Conservation (phyloP, 495 filamentous ascomycete species). For the Amphirosellinia nigrospora region DNA sequence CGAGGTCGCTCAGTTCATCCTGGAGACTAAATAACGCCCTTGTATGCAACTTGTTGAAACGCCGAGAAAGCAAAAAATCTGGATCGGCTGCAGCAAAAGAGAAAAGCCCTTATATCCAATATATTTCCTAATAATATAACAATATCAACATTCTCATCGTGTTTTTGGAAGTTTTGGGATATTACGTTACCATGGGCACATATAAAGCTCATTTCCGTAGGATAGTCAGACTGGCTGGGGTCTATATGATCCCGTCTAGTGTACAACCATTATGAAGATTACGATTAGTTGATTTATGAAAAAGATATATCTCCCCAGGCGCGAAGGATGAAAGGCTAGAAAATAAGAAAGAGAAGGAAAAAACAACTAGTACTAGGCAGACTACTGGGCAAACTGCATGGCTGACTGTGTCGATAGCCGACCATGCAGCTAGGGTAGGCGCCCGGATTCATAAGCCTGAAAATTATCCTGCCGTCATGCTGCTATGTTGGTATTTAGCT, state of each 20-base stretch:
- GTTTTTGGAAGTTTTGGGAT: background rate
- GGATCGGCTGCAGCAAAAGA: background rate
- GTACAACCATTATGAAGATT: too few species aligned
- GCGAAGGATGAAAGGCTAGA: too few species aligned
- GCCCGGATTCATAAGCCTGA: too few species aligned
- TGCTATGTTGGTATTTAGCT: too few species aligned
- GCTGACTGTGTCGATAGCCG: too few species aligned
- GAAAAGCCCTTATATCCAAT: constrained; percentile 3
- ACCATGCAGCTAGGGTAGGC: too few species aligned
- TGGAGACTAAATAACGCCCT: background rate
- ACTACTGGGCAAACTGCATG: too few species aligned
- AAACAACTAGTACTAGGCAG: too few species aligned
- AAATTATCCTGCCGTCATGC: too few species aligned
- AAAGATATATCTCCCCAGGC: too few species aligned
- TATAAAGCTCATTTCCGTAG: background rate
- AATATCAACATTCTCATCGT: background rate
- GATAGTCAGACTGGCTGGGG: background rate
- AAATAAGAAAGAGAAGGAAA: too few species aligned
- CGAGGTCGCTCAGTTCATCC: background rate
- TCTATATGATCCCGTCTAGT: background rate
- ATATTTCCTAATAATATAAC: background rate
- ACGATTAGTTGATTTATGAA: too few species aligned
- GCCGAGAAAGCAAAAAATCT: constrained; percentile 1
- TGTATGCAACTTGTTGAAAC: constrained; percentile 2
- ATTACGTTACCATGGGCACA: constrained; percentile 2